Evolutionary conservation across 2,329 filamentous ascomycete genomes (phyloP).

Genomic region (Aspergillus alliaceus): DNA sequence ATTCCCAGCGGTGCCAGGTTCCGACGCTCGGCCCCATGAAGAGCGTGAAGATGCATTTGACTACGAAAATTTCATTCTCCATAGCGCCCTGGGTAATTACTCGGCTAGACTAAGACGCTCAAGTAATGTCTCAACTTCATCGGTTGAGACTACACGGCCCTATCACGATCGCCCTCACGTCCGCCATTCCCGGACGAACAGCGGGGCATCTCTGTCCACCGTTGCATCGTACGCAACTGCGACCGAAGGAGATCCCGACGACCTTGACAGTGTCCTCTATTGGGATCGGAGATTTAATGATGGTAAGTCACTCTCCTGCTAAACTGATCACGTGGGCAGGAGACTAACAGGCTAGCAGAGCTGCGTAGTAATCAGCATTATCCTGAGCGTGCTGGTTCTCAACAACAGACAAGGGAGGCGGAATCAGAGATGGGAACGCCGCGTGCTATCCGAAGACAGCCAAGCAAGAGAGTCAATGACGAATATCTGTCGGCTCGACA

Average conservation of each 20-base stretch:
- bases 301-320: conserved; percentile 22
- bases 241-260: conserved; percentile 51
- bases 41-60: conserved; percentile 94
- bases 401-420: conserved; percentile 16
- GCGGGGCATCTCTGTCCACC: conserved; percentile 61
- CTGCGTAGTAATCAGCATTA: conserved; percentile 25
- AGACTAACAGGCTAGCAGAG: conserved; percentile 17
- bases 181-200: conserved; percentile 52
- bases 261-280: conserved; percentile 40
- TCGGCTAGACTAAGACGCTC: conserved; percentile 31
- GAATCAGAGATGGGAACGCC: conserved; percentile 25
- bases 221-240: conserved; percentile 65
- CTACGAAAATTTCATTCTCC: conserved; percentile 92
- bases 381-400: conserved; percentile 12
- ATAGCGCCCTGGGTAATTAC: conserved; percentile 78
- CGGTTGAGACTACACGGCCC: conserved; percentile 52
- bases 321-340: neutral
- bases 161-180: conserved; percentile 17
- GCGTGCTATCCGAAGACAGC: conserved; percentile 17
- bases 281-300: conserved; percentile 40
- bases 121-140: conserved; percentile 46
- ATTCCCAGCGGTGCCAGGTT: conserved; percentile 39
- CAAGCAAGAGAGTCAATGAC: neutral
- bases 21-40: conserved; percentile 74
- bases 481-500: conserved; percentile 28